Base-by-base conservation (phyloP, 1,139 yeast species). In the Nakaseomyces sp. region DNA sequence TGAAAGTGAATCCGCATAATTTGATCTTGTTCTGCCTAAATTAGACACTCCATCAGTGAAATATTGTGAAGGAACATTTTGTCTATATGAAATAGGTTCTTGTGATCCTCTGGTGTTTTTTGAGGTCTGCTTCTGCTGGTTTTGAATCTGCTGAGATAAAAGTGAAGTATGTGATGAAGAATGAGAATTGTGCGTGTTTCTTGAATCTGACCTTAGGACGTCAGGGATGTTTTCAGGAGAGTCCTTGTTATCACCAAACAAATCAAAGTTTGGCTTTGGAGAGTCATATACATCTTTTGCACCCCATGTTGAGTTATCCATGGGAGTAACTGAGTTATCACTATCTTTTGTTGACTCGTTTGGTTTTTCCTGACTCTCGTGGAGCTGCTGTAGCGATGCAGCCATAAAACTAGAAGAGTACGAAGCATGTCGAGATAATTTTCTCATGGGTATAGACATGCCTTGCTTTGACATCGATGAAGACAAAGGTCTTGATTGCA, bases 71-170 rank as follows among this genome's bases (percentile, higher is more conserved):
- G 22, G 9, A 5, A 5, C 8, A 7, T 17, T 6, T 15, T 17
- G 36, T 19, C 12, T 32, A 18, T 17, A 32, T 32, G 36, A 17
- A 10, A 10, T 8, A 7, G 22, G 22, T 29, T 29, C 24, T 12
- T 31, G 37, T 17, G 24, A 22, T 4, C 24, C 15, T 10, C 24
- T 17, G 8, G n/a, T 12, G 8, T 5, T 35, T 13, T 37, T 40
- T 12, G 35, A 17, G 26, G 37, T 24, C 26, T 37, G 40, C 19
- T 22, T 43, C 16, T 43, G 48, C 33, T 40, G 49, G 29, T 49
- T 54, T 38, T 59, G 63, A 19, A 60, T 39, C 43, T 61, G 65
- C 41, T 61, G 65, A 2, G 65, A 61, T 30, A 61, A 44, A 31
- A 61, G 45, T 12, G 65, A 60, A 2, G 63, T 60, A 37, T 53